Base-by-base conservation (phyloP, 176 grass and related monocot genomes). In the Phyllostachys edulis region DNA sequence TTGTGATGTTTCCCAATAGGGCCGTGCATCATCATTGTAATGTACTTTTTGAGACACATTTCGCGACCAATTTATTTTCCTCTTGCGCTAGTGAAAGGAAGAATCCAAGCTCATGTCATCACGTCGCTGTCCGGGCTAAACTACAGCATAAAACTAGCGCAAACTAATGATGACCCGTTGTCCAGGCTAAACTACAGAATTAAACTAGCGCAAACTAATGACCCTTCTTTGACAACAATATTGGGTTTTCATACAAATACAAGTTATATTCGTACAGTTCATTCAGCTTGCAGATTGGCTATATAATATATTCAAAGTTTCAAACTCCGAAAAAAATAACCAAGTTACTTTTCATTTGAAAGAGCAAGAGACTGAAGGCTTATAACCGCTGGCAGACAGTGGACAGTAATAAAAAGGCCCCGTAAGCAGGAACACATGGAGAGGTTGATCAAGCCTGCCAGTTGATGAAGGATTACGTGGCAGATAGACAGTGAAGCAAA, bases 31-130 rank as follows among this genome's bases (percentile, higher is more conserved):
- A 64, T 52, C 76, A 73, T 64, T 63, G 76, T 44, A 41, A 57
- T 24, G 55, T 42, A 73, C 46, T 32, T 70, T 80, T 55, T 18
- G 18, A 80, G 59, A 68, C 36, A 16, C 56, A 45, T 65, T 80
- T 32, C 6, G 2, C 23, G 68, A 86, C 45, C 45, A 52, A 34
- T 55, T 55, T 32, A 79, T 71, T 51, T 86, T 44, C 23, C 38
- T 17, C 15, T n/a, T 7, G 16, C 24, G 77, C 59, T 2, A 7
- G 60, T 74, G 60, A 41, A 73, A 59, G 14, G 26, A 75, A 67
- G 61, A 50, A 67, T 67, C 46, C 36, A 67, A 67, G 24, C 17
- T 24, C 37, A 16, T 52, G 60, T 6, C 69, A 56, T 15, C 46
- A 80, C n/a, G 15, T 16, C 34, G 49, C 8, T 67, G 69, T 45